Conservation (phyloP, 2,329 filamentous ascomycete genomes). For the Colletotrichum sp. region DNA sequence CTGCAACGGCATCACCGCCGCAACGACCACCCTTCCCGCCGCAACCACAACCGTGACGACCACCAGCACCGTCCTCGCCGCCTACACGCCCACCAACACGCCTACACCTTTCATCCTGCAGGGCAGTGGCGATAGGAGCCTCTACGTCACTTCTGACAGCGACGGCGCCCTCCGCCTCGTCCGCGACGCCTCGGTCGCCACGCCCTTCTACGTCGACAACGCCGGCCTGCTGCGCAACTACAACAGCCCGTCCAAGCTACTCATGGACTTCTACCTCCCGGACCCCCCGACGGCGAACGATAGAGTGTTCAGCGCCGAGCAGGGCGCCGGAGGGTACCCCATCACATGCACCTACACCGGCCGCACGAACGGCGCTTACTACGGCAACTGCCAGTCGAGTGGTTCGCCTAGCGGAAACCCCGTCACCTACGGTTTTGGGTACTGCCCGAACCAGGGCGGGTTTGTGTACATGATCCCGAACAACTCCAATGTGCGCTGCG, state of each 20-base stretch:
- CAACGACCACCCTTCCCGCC: conserved; percentile 38
- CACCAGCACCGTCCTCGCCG: conserved; percentile 34
- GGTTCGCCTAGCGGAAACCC: background rate
- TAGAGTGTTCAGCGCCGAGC: background rate
- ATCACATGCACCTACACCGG: background rate
- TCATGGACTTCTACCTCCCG: conserved; percentile 2
- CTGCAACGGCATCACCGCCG: conserved; percentile 46
- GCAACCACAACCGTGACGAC: conserved; percentile 45
- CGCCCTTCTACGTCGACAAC: conserved; percentile 1
- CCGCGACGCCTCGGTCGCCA: background rate
- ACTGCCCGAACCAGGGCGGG: conserved; percentile 2
- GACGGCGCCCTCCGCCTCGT: background rate
- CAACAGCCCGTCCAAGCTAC: background rate
- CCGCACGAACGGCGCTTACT: background rate
- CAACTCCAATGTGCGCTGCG: background rate
- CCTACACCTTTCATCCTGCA: background rate
- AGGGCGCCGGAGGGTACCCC: background rate
- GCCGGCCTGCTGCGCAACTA: background rate
- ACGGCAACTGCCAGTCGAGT: background rate
- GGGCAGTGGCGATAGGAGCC: background rate
- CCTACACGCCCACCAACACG: conserved; percentile 1
- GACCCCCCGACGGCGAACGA: conserved; percentile 1
- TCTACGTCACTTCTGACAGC: background rate
- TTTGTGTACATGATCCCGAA: conserved; percentile 10
- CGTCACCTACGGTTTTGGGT: background rate